Evolutionary conservation across 345 rosid species (phyloP).

Genomic region (Sonneratia caseolaris): DNA sequence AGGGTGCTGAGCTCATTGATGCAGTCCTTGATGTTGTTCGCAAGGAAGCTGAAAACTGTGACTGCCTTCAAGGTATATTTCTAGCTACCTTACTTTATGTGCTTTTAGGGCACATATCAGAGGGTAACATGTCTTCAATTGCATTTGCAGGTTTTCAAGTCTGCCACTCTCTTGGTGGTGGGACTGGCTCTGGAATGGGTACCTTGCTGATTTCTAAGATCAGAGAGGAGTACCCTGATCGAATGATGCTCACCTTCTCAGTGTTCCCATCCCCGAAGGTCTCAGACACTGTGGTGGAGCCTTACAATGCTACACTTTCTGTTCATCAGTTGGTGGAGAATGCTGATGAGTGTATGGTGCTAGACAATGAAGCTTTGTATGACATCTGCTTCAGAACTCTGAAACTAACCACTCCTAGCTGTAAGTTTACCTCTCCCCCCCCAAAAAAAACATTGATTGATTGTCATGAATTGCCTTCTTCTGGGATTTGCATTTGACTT

Average conservation of each 20-base stretch:
- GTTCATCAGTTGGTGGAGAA: constrained; percentile 4
- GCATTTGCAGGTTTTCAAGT: background rate
- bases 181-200: constrained; percentile 4
- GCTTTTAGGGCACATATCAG: background rate
- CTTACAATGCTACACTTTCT: constrained; percentile 3
- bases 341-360: constrained; percentile 4
- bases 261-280: constrained; percentile 4
- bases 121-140: background rate
- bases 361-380: constrained; percentile 2
- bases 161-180: constrained; percentile 4
- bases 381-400: constrained; percentile 3
- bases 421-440: background rate
- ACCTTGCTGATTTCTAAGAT: background rate
- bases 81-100: background rate
- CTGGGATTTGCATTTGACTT: background rate
- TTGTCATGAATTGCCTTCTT: background rate
- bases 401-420: constrained; percentile 3
- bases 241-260: constrained; percentile 3
- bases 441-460: background rate
- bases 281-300: constrained; percentile 2
- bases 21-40: background rate
- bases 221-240: background rate
- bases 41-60: constrained; percentile 5
- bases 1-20: constrained; percentile 4
- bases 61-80: constrained; percentile 1